These are phyloP conservation scores for Beauveria medogensis DNA, from an alignment of 2,329 filamentous ascomycete genomes.

Conservation along the genomic window DNA sequence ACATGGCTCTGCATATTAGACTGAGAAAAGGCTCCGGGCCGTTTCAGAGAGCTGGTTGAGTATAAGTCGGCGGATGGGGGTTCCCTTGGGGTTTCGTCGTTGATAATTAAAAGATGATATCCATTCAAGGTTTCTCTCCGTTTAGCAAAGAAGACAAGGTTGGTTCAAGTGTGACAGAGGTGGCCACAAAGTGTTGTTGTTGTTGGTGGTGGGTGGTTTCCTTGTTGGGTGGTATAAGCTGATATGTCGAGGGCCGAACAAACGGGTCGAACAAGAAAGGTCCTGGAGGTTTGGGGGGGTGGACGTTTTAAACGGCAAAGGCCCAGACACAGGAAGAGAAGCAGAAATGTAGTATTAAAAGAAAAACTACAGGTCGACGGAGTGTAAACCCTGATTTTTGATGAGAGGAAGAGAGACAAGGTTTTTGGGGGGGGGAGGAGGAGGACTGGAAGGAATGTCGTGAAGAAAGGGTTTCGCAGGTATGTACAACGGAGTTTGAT, in stretches of 20 bases:
- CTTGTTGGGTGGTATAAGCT: not conserved
- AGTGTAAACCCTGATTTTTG: not conserved
- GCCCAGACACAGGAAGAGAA: not conserved
- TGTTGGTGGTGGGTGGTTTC: not conserved
- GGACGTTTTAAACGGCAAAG: not conserved
- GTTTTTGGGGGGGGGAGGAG: not conserved
- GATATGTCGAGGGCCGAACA: conserved; percentile 8
- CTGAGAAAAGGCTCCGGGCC: conserved; percentile 20
- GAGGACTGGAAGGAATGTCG: conserved; percentile 11
- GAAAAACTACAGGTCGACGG: conserved; percentile 2
- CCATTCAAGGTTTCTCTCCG: conserved; percentile 3
- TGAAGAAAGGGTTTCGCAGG: not conserved
- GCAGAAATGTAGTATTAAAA: conserved; percentile 4
- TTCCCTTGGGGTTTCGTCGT: not conserved
- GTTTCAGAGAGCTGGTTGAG: conserved; percentile 8
- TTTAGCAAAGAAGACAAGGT: not conserved
- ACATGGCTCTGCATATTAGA: conserved; percentile 53
- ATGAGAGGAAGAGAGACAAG: not conserved
- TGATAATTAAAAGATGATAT: conserved; percentile 6
- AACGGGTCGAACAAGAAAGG: conserved; percentile 8
- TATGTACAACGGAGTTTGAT: conserved; percentile 11
- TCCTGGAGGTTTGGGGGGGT: no score
- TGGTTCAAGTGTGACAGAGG: not conserved
- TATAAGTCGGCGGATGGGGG: not conserved
- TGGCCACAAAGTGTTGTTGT: not conserved